Percentiles rank a stretch among this genome's conserved stretches.
Evolutionary conservation across 768 basidiomycete species (phyloP).

Genomic region (Mycena venus): DNA sequence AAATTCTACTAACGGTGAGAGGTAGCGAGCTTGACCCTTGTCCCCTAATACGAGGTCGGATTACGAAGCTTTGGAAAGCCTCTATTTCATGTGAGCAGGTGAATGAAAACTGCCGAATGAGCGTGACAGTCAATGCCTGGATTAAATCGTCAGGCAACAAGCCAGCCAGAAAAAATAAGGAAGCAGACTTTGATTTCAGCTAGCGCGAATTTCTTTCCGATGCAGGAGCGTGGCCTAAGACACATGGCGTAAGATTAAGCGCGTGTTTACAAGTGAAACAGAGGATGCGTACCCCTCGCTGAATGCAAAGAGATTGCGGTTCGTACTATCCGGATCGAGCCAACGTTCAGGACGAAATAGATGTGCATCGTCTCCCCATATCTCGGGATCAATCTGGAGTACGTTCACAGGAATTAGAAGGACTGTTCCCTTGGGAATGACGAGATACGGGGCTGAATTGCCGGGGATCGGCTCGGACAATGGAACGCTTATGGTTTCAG

Average conservation of each 20-base stretch:
- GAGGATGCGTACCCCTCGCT: conserved; percentile 61
- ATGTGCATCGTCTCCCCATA: conserved; percentile 74
- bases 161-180: background rate
- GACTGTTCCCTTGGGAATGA: conserved; percentile 70
- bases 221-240: conserved; percentile 68
- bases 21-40: conserved; percentile 69
- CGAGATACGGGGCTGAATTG: conserved; percentile 54
- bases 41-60: conserved; percentile 70
- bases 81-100: conserved; percentile 66
- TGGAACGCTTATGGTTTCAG: conserved; percentile 65
- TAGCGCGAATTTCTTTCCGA: conserved; percentile 70
- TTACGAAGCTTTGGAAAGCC: conserved; percentile 75
- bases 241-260: conserved; percentile 29
- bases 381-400: conserved; percentile 62
- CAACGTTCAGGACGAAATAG: conserved; percentile 75
- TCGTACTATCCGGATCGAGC: conserved; percentile 58
- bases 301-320: conserved; percentile 65
- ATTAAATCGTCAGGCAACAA: background rate
- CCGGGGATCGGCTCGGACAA: conserved; percentile 66
- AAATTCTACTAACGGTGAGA: conserved; percentile 59
- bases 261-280: background rate
- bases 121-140: conserved; percentile 58
- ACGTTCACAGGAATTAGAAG: conserved; percentile 70
- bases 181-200: conserved; percentile 71
- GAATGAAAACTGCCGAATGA: conserved; percentile 70